phyloP scores from a whole-genome alignment of 768 basidiomycete genomes.

The Boletus rufocinnamomeus region DNA sequence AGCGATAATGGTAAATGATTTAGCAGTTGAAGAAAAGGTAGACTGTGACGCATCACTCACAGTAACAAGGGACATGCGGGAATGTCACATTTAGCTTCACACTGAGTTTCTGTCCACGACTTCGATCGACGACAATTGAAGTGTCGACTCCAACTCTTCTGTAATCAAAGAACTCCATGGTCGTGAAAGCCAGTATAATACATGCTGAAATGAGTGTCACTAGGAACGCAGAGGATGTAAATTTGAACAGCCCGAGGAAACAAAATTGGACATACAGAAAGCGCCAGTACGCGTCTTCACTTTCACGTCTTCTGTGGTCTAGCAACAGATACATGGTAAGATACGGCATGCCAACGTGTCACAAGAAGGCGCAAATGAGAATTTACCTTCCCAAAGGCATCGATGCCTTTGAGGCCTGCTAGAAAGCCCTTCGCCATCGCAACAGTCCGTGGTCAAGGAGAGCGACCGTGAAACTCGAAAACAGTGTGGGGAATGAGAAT shows the following conservation, averaged over 20 bases:
- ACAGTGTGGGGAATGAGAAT: conserved; percentile 10
- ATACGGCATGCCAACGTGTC: conserved; percentile 7
- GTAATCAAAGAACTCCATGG: conserved; percentile 96
- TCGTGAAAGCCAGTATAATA: conserved; percentile 88
- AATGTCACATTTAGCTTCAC: conserved; percentile 93
- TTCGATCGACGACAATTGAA: conserved; percentile 91
- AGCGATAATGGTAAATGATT: background rate
- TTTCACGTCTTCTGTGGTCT: conserved; percentile 99
- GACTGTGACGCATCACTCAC: conserved; percentile 52
- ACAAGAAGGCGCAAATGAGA: background rate
- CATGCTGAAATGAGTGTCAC: conserved; percentile 92
- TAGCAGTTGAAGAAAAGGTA: background rate
- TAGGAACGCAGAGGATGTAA: conserved; percentile 34
- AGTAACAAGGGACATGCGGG: conserved; percentile 95
- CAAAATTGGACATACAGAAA: conserved; percentile 58
- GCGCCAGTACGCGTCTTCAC: conserved; percentile 96
- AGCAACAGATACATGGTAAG: conserved; percentile 14
- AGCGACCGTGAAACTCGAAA: conserved; percentile 14
- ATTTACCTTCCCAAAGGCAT: conserved; percentile 98
- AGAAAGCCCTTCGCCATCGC: conserved; percentile 80
- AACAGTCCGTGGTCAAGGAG: conserved; percentile 24
- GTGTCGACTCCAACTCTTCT: conserved; percentile 84
- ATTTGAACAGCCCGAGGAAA: conserved; percentile 2
- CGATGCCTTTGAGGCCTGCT: conserved; percentile 82
- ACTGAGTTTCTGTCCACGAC: conserved; percentile 91